These are phyloP conservation scores for Protea cynaroides DNA, from an alignment of 164 flowering plant genomes.

Conservation along the genomic window DNA sequence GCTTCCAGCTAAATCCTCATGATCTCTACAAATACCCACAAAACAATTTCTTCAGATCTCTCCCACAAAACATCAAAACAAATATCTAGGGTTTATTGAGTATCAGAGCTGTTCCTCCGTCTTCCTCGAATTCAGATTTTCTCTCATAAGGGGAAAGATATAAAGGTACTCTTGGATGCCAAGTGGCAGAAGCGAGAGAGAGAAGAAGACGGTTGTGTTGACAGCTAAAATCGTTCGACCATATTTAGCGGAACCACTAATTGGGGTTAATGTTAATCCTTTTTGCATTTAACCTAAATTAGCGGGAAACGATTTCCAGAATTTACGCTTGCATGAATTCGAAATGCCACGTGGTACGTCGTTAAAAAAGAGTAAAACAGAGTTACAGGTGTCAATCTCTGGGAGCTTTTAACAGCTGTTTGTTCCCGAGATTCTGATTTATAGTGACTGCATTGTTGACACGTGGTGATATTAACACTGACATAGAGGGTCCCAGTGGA, in stretches of 20 bases:
- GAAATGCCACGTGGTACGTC: slow-evolving; percentile 1
- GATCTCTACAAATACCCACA: background rate
- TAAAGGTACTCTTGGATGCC: no score
- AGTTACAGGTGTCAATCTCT: background rate
- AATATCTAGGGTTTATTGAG: background rate
- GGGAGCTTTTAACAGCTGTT: background rate
- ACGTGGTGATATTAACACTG: background rate
- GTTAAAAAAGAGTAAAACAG: background rate
- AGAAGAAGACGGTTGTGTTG: background rate
- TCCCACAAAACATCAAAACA: background rate
- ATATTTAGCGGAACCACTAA: background rate
- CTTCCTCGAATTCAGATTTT: background rate
- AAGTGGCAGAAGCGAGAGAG: background rate
- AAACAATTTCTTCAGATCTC: background rate
- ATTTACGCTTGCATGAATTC: background rate
- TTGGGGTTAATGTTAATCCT: background rate
- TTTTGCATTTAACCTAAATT: background rate
- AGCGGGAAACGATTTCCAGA: background rate
- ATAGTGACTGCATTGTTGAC: background rate
- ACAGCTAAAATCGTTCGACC: background rate
- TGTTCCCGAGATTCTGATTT: background rate
- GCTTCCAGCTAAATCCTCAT: background rate
- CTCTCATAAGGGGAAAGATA: no score
- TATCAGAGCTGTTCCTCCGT: background rate
- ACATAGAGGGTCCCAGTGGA: background rate